Evolutionary conservation across 768 basidiomycete species (phyloP), one percentile per base, ranked within the genome.

Genomic region (Epithele typhae): DNA sequence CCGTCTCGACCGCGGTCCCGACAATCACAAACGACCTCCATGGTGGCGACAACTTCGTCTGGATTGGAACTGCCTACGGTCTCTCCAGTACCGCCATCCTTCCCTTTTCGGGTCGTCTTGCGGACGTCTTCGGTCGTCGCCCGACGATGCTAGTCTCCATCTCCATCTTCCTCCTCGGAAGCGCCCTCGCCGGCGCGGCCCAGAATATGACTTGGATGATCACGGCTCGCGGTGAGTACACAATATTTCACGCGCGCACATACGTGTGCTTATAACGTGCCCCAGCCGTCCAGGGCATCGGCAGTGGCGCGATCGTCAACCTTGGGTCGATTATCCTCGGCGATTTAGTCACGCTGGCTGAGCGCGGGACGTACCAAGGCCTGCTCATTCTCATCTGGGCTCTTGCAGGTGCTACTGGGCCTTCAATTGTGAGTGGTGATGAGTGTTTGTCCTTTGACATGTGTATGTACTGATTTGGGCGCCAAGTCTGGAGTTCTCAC

Each of bases 161-260:
- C 10, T 30, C 55, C 0, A 46, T 68, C 23, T 70, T 71, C 40
- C 64, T 68, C 0, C 22, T 71, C 33, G 73, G 74, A 0, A 66
- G 65, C 19, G 71, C 68, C 0, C 24, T 75, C 1, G 60, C 61
- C 11, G 74, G 69, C 0, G 59, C 68, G 0, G 67, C 71, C 0
- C 57, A 66, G 35, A 67, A 49, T 36, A 72, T 75, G 68, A 45
- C 52, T 6, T 65, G 66, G 66, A 48, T 71, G 2, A 72, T 75
- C 39, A 68, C 61, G 4, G 70, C 65, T 0, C 57, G 73, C 9
- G 57, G 55, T 39, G 35, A 19, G 49, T 45, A n/a, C 24, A 14
- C n/a, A 6, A 7, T 30, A 14, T 30, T 7, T 30, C 14, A 30
- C 14, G 27, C 14, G 27, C 18, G 35, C 18, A 36, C 17, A 36